A percentile compares a stretch with the other conserved stretches of the same genome.
phyloP scores from a whole-genome alignment of 306 rosid genomes.

The Prunus persica region DNA sequence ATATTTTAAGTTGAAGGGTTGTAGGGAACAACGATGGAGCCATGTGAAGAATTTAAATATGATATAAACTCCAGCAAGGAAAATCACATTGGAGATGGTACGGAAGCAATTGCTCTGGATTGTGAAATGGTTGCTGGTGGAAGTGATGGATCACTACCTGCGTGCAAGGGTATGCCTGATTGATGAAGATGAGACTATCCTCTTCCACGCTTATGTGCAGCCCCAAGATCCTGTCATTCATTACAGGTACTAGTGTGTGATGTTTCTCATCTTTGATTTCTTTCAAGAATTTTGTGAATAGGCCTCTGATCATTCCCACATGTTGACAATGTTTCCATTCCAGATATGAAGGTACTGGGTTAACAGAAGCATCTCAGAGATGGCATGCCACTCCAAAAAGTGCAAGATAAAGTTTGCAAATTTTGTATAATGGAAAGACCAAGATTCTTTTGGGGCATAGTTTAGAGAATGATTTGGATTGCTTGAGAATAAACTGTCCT shows the following conservation, averaged over 20 bases:
- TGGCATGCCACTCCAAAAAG: constrained; percentile 67
- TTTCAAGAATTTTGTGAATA: constrained; percentile 7
- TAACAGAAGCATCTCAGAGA: constrained; percentile 65
- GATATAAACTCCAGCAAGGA: constrained; percentile 27
- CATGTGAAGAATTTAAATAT: constrained; percentile 24
- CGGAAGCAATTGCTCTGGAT: constrained; percentile 63
- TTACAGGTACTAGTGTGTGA: constrained; percentile 46
- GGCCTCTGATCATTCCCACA: constrained; percentile 4
- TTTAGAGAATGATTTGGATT: constrained; percentile 68
- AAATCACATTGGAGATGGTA: constrained; percentile 21
- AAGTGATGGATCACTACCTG: constrained; percentile 73
- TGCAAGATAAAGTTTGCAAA: constrained; percentile 55
- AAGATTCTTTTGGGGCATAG: constrained; percentile 84
- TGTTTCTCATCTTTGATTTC: constrained; percentile 19
- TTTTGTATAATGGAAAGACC: constrained; percentile 69
- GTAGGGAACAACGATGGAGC: constrained; percentile 45
- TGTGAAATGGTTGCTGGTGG: constrained; percentile 95
- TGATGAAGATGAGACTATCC: constrained; percentile 71
- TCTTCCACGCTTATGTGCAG: constrained; percentile 58
- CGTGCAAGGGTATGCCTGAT: constrained; percentile 76
- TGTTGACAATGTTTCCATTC: constrained; percentile 37
- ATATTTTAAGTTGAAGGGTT: constrained; percentile 23
- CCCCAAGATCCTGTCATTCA: constrained; percentile 62
- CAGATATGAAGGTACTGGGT: constrained; percentile 71
- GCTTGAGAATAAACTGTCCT: constrained; percentile 64